These are phyloP conservation scores for Oropetium thomaeum DNA, from an alignment of 176 grass and related monocot genomes.

Conservation along the genomic window DNA sequence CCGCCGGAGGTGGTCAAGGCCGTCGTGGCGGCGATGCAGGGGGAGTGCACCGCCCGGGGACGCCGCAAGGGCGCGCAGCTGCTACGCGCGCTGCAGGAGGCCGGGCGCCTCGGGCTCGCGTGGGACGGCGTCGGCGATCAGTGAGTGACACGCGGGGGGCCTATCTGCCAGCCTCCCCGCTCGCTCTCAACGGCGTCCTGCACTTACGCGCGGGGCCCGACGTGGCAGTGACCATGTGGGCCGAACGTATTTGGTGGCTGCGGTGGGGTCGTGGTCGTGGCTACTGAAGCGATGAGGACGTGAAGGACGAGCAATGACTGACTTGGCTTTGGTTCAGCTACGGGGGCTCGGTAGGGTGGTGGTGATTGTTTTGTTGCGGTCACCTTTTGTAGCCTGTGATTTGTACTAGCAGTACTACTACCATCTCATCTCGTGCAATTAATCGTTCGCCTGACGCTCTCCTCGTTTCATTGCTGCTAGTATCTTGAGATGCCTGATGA, in stretches of 20 bases:
- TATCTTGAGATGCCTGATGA: not conserved
- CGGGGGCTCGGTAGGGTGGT: not conserved
- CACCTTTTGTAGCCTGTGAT: conserved; percentile 26
- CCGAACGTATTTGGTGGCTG: not conserved
- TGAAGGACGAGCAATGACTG: not conserved
- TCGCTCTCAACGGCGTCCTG: not conserved
- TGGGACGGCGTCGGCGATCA: conserved; percentile 73
- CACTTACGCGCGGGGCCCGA: not conserved
- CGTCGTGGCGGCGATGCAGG: conserved; percentile 81
- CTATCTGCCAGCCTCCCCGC: not conserved
- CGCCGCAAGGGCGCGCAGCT: conserved; percentile 85
- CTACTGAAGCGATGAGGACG: conserved; percentile 8
- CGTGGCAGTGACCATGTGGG: not conserved
- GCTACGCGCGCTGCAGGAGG: conserved; percentile 70
- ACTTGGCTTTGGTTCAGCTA: conserved; percentile 11
- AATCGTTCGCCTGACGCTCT: not conserved
- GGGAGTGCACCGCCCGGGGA: conserved; percentile 79
- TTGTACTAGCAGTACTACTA: conserved; percentile 26
- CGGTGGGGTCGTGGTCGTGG: not conserved
- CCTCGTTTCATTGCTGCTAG: not conserved
- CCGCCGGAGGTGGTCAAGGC: conserved; percentile 75
- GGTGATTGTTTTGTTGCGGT: conserved; percentile 15
- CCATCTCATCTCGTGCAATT: conserved; percentile 17
- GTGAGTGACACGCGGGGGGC: conserved; percentile 19
- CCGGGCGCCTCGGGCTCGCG: conserved; percentile 68